phyloP scores from a whole-genome alignment of 176 grass and related monocot genomes.

The Eragrostis nindensis region DNA sequence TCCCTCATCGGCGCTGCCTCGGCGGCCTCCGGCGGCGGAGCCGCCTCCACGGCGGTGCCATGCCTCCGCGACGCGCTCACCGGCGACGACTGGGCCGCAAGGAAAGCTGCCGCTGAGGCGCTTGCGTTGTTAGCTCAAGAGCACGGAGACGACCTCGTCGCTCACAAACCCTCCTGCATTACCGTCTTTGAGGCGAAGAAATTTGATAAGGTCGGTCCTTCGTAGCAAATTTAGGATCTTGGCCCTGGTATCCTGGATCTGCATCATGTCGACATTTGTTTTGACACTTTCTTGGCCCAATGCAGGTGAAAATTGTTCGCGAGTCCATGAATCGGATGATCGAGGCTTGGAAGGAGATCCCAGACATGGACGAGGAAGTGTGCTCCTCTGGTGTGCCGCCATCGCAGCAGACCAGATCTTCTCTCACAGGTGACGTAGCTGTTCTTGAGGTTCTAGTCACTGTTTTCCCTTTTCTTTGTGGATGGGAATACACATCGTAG shows the following conservation, averaged over 20 bases:
- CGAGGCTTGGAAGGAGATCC: conserved; percentile 92
- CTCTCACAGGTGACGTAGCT: conserved; percentile 55
- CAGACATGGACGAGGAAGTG: conserved; percentile 58
- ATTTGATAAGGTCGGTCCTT: conserved; percentile 80
- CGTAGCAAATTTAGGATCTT: background rate
- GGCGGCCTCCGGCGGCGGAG: conserved; percentile 54
- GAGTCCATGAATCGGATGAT: conserved; percentile 95
- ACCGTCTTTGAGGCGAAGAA: conserved; percentile 77
- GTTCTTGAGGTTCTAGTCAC: conserved; percentile 16
- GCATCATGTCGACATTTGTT: conserved; percentile 26
- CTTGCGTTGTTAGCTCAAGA: conserved; percentile 62
- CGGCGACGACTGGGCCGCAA: conserved; percentile 83
- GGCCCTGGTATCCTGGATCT: conserved; percentile 17
- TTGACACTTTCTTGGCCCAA: conserved; percentile 32
- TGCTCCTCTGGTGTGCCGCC: conserved; percentile 35
- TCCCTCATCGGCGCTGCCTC: conserved; percentile 77
- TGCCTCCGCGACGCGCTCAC: conserved; percentile 78
- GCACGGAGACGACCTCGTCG: conserved; percentile 64
- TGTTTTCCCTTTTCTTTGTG: background rate
- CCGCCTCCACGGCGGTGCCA: conserved; percentile 60
- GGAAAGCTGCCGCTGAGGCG: conserved; percentile 87
- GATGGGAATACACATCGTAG: conserved; percentile 25
- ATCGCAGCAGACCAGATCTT: conserved; percentile 51
- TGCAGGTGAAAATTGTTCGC: conserved; percentile 94
- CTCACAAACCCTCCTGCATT: conserved; percentile 79